Conservation (phyloP, 768 basidiomycete species). For the Mycena albidolilacea region DNA sequence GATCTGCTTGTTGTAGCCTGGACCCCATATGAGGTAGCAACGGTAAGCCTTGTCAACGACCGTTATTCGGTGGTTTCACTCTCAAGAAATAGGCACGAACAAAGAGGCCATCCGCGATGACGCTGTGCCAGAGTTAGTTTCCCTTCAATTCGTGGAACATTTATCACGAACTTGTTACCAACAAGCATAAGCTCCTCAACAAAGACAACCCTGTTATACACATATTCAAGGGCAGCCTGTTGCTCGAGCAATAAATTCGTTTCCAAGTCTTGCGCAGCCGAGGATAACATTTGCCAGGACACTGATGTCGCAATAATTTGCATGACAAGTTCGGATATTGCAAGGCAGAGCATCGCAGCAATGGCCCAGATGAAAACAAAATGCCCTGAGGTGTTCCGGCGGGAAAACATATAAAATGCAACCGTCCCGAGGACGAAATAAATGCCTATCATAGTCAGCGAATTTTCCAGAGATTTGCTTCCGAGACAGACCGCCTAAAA, state of each 20-base stretch:
- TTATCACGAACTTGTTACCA: constrained; percentile 20
- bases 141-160: neutral
- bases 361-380: constrained; percentile 17
- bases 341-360: constrained; percentile 12
- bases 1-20: constrained; percentile 4
- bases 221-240: neutral
- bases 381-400: constrained; percentile 8
- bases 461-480: neutral
- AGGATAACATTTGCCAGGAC: neutral
- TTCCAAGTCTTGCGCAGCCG: neutral
- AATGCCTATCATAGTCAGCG: neutral
- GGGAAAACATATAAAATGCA: constrained; percentile 15
- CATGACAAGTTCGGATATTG: constrained; percentile 5
- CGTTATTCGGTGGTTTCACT: neutral
- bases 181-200: constrained; percentile 13
- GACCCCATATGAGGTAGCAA: constrained; percentile 21
- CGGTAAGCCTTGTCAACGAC: constrained; percentile 2
- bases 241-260: neutral
- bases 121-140: neutral
- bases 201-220: neutral
- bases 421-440: constrained; percentile 6
- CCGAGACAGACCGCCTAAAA: constrained; percentile 7
- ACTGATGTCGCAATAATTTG: constrained; percentile 4
- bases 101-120: constrained; percentile 28
- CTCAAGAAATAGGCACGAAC: neutral